Evolutionary conservation across 2,329 filamentous ascomycete genomes (phyloP), one percentile per base, ranked within the genome.

Genomic region (Rutstroemia sp.): DNA sequence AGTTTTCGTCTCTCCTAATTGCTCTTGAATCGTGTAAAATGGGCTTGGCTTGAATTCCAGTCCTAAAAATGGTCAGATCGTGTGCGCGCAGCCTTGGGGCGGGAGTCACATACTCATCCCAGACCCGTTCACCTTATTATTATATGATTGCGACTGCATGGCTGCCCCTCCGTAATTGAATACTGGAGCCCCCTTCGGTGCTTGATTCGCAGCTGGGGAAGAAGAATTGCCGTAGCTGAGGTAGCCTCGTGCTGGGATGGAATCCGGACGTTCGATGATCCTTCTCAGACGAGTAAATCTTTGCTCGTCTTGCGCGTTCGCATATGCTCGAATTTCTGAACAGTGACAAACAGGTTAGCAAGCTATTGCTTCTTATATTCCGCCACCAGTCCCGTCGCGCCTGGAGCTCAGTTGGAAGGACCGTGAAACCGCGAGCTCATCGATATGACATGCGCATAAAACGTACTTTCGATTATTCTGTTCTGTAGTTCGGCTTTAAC

Each of bases 401-500:
- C n/a, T n/a, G 14, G 21, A n/a, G 19, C 12, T 21, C 12, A 14
- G 12, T 25, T 5, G n/a, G 6, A 23, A 21, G n/a, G n/a, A 42
- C 16, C n/a, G 16, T 14, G 54, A 51, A 38, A 58, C 42, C 38
- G 30, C 42, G 8, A 53, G 49, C 34, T 23, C 30, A 18, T 23
- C 12, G 18, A 19, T 25, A 21, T 39, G 16, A n/a, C 30, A 19
- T 18, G 49, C 9, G 16, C 9, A 18, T 8, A n/a, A 23, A 39
- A 83, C 88, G 73, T 78, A 97, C 94, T 81, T 58, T 82, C 77
- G 61, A 87, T 82, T 59, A 96, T 88, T 66, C 92, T 86, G 58
- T 76, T 75, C 72, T 96, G 91, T 58, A 97, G 76, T 44, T 88
- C 81, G 37, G 84, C 82, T 77, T 99, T 99, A 66, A 94, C 86